phyloP scores from a whole-genome alignment of 2,329 filamentous ascomycete species.

The Fusarium continuum region DNA sequence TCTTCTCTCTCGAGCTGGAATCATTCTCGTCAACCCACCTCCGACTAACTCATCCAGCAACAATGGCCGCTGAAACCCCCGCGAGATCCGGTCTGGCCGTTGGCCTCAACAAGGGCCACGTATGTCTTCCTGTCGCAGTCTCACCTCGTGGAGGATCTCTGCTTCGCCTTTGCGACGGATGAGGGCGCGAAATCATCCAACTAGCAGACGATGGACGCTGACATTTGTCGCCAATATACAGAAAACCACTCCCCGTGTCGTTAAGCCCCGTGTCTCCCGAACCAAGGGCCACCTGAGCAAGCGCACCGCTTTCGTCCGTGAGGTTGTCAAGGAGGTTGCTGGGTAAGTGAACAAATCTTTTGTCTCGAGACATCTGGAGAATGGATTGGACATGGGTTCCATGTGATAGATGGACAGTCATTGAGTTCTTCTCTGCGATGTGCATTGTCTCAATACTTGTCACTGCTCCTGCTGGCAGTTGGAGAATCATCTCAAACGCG shows the following conservation, averaged over 20 bases:
- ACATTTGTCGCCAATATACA: constrained; percentile 60
- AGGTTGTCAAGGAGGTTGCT: constrained; percentile 98
- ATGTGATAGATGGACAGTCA: neutral
- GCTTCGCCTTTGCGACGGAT: constrained; percentile 50
- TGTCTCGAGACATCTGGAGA: neutral
- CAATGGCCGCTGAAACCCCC: constrained; percentile 69
- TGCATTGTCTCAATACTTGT: neutral
- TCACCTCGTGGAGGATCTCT: constrained; percentile 81
- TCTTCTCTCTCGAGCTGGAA: constrained; percentile 8
- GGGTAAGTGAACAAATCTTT: constrained; percentile 69
- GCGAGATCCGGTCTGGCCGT: constrained; percentile 67
- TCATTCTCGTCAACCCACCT: constrained; percentile 42
- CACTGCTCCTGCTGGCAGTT: neutral
- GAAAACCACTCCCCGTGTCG: constrained; percentile 84
- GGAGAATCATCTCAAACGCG: neutral
- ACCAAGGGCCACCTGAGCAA: constrained; percentile 97
- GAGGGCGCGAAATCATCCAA: constrained; percentile 25
- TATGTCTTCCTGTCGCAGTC: constrained; percentile 64
- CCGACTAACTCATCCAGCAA: constrained; percentile 48
- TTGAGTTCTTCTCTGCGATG: neutral
- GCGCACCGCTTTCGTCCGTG: constrained; percentile 95
- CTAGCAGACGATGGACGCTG: constrained; percentile 71
- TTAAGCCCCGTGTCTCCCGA: constrained; percentile 80
- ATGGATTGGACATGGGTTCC: neutral
- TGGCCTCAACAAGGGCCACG: constrained; percentile 72